Percentiles rank a stretch among this genome's conserved stretches.
These are phyloP conservation scores for Myrmaecium sp. DNA, from an alignment of 2,329 filamentous ascomycete genomes.

Conservation along the genomic window DNA sequence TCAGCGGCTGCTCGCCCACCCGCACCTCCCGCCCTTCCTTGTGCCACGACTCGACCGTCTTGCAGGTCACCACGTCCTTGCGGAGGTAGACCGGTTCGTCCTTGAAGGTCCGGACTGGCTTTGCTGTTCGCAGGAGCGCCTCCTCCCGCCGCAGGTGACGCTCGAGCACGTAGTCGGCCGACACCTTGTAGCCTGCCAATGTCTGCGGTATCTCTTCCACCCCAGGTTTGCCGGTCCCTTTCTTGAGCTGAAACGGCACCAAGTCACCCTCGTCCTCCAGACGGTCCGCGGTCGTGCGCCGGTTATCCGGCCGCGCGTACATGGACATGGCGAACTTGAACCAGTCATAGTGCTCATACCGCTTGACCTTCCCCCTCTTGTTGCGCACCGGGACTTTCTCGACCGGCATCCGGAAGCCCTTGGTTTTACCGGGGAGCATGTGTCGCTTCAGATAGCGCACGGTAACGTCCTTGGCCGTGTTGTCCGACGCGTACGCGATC, in stretches of 20 bases:
- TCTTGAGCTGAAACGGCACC: too few relatives aligned
- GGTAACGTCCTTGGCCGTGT: constrained; percentile 87
- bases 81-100: constrained; percentile 68
- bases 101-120: constrained; percentile 57
- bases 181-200: constrained; percentile 74
- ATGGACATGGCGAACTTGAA: constrained; percentile 64
- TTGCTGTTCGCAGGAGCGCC: constrained; percentile 53
- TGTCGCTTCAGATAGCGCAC: constrained; percentile 74
- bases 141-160: constrained; percentile 85
- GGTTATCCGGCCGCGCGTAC: constrained; percentile 40
- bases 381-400: constrained; percentile 73
- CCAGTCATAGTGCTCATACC: constrained; percentile 72
- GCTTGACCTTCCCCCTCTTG: constrained; percentile 57
- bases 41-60: constrained; percentile 92
- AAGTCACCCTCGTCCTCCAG: constrained; percentile 65
- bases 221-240: constrained; percentile 52
- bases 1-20: constrained; percentile 56
- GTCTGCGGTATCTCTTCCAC: constrained; percentile 54
- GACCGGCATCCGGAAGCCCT: constrained; percentile 59
- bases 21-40: constrained; percentile 76
- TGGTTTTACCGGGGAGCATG: constrained; percentile 74
- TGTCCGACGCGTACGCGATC: constrained; percentile 65
- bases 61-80: constrained; percentile 66
- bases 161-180: constrained; percentile 68
- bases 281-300: constrained; percentile 56